Percentiles rank a stretch among this genome's conserved stretches.
Evolutionary conservation across 352 stramenopile species (phyloP).

Genomic region (Elongisporangium senticosum): DNA sequence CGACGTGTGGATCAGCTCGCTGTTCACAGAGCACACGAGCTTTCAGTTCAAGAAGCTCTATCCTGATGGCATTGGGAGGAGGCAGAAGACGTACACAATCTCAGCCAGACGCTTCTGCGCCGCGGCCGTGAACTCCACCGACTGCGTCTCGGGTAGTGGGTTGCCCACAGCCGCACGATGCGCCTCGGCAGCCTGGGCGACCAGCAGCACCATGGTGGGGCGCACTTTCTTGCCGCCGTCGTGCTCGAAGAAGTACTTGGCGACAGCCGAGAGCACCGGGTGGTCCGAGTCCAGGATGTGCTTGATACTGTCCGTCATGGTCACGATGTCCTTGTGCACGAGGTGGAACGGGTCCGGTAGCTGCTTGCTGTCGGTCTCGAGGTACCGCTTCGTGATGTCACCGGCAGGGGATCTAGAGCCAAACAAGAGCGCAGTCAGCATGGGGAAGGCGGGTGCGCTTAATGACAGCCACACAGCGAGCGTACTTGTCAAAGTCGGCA

Average conservation of each 20-base stretch:
- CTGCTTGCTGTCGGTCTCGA: conserved; percentile 41
- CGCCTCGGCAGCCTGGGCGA: conserved; percentile 89
- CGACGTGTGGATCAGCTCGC: conserved; percentile 99
- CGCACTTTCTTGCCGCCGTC: conserved; percentile 98
- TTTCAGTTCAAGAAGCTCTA: neutral
- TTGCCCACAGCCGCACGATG: conserved; percentile 40
- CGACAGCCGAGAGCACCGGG: conserved; percentile 95
- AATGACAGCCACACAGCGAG: neutral
- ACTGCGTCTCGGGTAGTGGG: conserved; percentile 48
- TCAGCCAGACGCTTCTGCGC: conserved; percentile 77
- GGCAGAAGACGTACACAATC: conserved; percentile 72
- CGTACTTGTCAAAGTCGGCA: conserved; percentile 35
- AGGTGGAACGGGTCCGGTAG: conserved; percentile 92
- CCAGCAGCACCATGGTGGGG: conserved; percentile 96
- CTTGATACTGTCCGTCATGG: conserved; percentile 93
- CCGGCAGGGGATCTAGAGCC: conserved; percentile 2
- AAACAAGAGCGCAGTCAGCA: neutral
- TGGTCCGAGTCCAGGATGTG: conserved; percentile 95
- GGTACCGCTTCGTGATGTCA: conserved; percentile 34
- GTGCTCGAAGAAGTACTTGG: conserved; percentile 94
- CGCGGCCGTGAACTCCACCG: conserved; percentile 62
- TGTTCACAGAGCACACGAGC: conserved; percentile 11
- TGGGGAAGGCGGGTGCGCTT: neutral
- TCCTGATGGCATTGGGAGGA: neutral
- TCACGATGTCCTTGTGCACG: conserved; percentile 87